Conservation (phyloP, 2,329 filamentous ascomycete species). For the Colletotrichum spinosum region DNA sequence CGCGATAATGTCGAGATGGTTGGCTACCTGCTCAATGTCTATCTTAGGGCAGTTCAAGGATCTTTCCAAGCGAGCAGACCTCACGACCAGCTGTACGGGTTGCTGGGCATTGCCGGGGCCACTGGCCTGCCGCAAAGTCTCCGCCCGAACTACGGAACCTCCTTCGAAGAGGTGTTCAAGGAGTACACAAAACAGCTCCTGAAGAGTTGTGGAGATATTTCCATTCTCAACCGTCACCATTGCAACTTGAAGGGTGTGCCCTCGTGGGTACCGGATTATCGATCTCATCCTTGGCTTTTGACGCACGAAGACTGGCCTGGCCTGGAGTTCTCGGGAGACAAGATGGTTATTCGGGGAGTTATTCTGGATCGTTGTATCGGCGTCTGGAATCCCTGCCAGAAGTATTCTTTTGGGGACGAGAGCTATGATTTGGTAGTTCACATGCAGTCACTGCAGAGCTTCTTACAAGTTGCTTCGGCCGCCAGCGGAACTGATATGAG, state of each 20-base stretch:
- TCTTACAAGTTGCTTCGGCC: neutral
- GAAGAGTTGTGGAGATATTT: neutral
- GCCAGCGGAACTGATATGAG: neutral
- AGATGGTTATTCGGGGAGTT: neutral
- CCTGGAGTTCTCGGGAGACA: neutral
- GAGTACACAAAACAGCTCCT: neutral
- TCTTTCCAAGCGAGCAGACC: neutral
- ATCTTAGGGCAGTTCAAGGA: neutral
- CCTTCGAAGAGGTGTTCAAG: neutral
- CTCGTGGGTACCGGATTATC: neutral
- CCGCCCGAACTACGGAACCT: neutral
- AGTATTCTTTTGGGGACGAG: neutral
- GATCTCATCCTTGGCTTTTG: neutral
- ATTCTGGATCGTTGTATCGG: neutral
- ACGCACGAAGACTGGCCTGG: neutral
- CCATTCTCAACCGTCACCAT: neutral
- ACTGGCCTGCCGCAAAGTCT: neutral
- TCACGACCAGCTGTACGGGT: neutral
- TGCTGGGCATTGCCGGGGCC: neutral
- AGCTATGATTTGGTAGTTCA: neutral
- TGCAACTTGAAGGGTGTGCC: neutral
- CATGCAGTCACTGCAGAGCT: neutral
- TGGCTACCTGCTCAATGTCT: neutral
- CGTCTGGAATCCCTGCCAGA: neutral
- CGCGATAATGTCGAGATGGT: neutral